Percentiles rank a stretch among this genome's conserved stretches.
phyloP scores from a whole-genome alignment of 805 yeast genomes.

The Barnettozyma sucrosica region DNA sequence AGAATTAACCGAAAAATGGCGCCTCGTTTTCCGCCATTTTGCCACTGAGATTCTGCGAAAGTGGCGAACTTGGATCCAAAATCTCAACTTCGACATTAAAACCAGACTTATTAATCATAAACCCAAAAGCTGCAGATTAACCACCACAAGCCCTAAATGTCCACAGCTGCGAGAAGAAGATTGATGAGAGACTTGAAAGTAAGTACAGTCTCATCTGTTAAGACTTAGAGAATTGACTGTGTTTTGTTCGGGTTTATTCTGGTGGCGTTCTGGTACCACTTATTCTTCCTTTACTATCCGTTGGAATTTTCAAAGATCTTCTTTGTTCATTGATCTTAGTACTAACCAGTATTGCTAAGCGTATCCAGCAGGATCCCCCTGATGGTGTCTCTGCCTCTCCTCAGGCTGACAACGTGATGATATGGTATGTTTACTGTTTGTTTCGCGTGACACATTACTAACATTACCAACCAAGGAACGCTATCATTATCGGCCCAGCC shows the following conservation, averaged over 20 bases:
- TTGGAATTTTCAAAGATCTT: not conserved
- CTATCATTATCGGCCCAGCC: slow-evolving; percentile 94
- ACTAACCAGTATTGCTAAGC: slow-evolving; percentile 31
- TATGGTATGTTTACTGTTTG: slow-evolving; percentile 39
- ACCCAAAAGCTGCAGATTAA: not conserved
- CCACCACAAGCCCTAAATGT: slow-evolving; percentile 43
- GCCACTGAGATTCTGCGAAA: not conserved
- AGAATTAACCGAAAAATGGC: not conserved
- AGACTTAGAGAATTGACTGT: not conserved
- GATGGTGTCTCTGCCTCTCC: slow-evolving; percentile 98
- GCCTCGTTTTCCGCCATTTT: not conserved
- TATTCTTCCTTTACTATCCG: slow-evolving; percentile 1
- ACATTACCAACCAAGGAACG: slow-evolving; percentile 46
- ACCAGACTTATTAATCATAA: not conserved
- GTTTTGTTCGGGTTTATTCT: not conserved
- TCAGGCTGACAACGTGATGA: slow-evolving; percentile 93
- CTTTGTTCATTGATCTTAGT: not conserved
- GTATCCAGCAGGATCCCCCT: slow-evolving; percentile 97
- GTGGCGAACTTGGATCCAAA: not conserved
- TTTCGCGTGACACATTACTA: slow-evolving; percentile 8
- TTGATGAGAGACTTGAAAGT: slow-evolving; percentile 96
- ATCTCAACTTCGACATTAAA: not conserved
- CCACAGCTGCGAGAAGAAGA: slow-evolving; percentile 98
- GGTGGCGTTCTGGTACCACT: not conserved
- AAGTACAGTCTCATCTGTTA: slow-evolving; percentile 23